Conservation (phyloP, 1,139 yeast genomes). For the Lodderomyces orthopsilosis region DNA sequence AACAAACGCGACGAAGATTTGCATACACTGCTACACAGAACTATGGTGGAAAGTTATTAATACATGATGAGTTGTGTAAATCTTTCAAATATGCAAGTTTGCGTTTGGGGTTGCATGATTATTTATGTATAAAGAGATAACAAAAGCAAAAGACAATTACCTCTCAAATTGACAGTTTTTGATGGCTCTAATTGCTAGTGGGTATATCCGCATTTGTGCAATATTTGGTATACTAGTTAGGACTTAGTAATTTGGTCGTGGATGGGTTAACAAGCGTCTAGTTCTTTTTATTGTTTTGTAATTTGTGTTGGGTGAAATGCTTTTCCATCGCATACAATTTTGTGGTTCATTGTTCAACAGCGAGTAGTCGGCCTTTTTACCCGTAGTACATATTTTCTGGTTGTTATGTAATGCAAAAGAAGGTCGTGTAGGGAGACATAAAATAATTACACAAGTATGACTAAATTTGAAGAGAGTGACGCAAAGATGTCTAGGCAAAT, state of each 20-base stretch:
- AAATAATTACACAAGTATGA: too few species aligned
- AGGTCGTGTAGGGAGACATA: not conserved
- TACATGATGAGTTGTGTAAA: not conserved
- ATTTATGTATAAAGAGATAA: not conserved
- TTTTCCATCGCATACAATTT: too few species aligned
- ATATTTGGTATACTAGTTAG: not conserved
- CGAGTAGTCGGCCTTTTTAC: too few species aligned
- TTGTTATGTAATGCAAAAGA: not conserved
- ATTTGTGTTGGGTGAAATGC: not conserved
- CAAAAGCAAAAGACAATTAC: not conserved
- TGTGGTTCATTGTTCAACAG: too few species aligned
- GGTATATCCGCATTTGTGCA: not conserved
- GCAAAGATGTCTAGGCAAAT: too few species aligned
- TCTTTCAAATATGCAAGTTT: not conserved
- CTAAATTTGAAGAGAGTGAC: too few species aligned
- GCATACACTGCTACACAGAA: not conserved
- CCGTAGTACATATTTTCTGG: not conserved
- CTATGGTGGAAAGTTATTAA: too few species aligned
- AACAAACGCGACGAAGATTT: not conserved
- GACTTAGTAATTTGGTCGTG: too few species aligned
- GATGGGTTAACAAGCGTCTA: too few species aligned
- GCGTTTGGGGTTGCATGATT: not conserved
- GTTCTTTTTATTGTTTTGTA: not conserved
- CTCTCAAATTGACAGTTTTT: too few species aligned
- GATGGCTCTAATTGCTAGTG: not conserved